Base-by-base conservation (phyloP, 2,329 filamentous ascomycete genomes). In the Aspergillus calidoustus region DNA sequence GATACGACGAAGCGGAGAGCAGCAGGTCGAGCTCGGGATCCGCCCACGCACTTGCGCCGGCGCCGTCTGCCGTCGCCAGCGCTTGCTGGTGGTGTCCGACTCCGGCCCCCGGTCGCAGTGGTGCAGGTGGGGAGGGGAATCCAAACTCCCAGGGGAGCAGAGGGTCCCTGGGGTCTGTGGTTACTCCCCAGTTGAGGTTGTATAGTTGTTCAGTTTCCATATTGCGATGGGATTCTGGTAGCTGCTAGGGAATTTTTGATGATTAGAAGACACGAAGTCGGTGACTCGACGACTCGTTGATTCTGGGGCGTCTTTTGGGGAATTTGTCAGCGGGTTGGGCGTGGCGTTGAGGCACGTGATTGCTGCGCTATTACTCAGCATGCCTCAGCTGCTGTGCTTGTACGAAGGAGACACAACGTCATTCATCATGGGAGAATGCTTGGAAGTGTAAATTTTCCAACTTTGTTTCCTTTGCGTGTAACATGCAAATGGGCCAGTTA, bases 1-100 rank as follows among this genome's bases (percentile, higher is more conserved):
- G 64, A 46, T 69, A 69, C 4, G 67, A 68, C 3, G 66, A 64
- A 15, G 67, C 67, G 9, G 67, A 69, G 3, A 69, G 64, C 22
- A 69, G 38, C 22, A 60, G 61, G 7, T 60, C 58, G 11, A 69
- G 44, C 47, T 68, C 53, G n/a, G 66, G 53, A 3, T 48, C 54
- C 9, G 50, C 44, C 38, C 52, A 54, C 13, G 23, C 15, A 15
- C 13, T 4, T 3, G 17, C 17, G 23, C 48, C 23, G 15, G 9
- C 38, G 15, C n/a, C n/a, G 11, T 30, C 34, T 3, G 22, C 3
- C 44, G 9, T 2, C 1, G 19, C 25, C 25, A 28, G 25, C 25
- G 25, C 25, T 7, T 28, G 25, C 25, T 28, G 25, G 25, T 28
- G 4, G 25, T 28, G 4, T 8, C 22, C 22, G 41, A 19, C 4